These are phyloP conservation scores for Candida boleticola DNA, from an alignment of 805 yeast genomes.

Conservation along the genomic window DNA sequence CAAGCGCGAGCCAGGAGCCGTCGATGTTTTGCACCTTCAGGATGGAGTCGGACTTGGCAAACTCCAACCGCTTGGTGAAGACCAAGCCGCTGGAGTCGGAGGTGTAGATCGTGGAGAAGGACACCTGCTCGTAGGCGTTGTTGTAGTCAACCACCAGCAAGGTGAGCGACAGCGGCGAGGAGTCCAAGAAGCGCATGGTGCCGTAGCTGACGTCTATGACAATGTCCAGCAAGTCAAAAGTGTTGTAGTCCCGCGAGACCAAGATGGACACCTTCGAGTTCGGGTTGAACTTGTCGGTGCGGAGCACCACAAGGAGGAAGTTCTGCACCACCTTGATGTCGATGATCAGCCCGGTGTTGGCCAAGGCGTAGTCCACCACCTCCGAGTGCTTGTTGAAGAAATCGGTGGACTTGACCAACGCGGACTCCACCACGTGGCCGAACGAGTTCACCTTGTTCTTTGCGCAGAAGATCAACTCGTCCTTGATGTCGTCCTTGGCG, in stretches of 20 bases:
- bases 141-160: constrained; percentile 24
- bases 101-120: constrained; percentile 38
- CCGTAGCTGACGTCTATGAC: constrained; percentile 36
- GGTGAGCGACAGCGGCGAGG: constrained; percentile 35
- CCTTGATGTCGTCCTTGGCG: constrained; percentile 13
- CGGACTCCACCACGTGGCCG: constrained; percentile 37
- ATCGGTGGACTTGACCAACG: constrained; percentile 41
- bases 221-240: constrained; percentile 40
- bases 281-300: constrained; percentile 40
- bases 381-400: constrained; percentile 37
- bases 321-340: constrained; percentile 37
- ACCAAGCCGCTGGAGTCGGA: constrained; percentile 59
- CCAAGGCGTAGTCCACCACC: constrained; percentile 21
- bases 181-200: constrained; percentile 35
- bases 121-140: constrained; percentile 7
- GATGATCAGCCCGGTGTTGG: constrained; percentile 28
- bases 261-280: constrained; percentile 38
- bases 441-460: constrained; percentile 34
- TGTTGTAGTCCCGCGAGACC: constrained; percentile 46
- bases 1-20: constrained; percentile 53
- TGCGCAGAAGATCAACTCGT: constrained; percentile 15
- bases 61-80: constrained; percentile 44
- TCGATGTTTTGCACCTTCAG: constrained; percentile 52
- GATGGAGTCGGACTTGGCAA: constrained; percentile 41
- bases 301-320: constrained; percentile 40